Base-by-base conservation (phyloP, 2,329 filamentous ascomycete genomes). In the Paecilomyces sp. region DNA sequence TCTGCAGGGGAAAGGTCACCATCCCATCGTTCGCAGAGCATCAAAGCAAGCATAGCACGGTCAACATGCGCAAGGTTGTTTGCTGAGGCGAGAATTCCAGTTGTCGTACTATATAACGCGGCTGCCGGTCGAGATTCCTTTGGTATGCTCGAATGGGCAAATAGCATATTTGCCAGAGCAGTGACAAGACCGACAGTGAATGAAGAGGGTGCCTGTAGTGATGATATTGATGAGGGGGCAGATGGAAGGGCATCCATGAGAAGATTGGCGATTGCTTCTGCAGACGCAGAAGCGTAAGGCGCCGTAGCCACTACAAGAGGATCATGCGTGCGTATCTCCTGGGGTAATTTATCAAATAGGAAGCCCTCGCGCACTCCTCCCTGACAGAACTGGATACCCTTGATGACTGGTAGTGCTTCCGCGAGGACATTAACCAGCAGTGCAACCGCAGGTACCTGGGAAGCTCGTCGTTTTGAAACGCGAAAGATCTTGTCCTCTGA, bases 291-390 rank as follows among this genome's bases (percentile, higher is more conserved):
- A 0, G 82, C 82, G 62, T 82, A 83, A 0, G 77, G 78, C 13
- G 69, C 67, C 0, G 86, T 89, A 1, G 85, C 85, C 0, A 85
- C 83, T 11, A 85, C 75, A 0, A 96, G 76, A 0, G 92, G 91
- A 66, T 88, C 81, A 64, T 84, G 81, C 56, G 85, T 83, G 58
- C 89, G 84, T 15, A 88, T 73, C 0, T 80, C 71, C 0, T 73
- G 65, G 0, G 85, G 80, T 11, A 96, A 81, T 62, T 82, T 86
- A 74, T 89, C 85, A 75, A 91, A 91, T 47, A 96, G 77, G 52
- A 87, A 87, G 0, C 92, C 92, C 74, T 96, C 92, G 50, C 92
- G 82, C 62, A 96, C 92, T 7, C 92, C 92, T 22, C 92, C 91
- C 66, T 91, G 88, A 70, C 91, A 95, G 74, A 96, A 97, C 0